A percentile compares a stretch with the other conserved stretches of the same genome.
phyloP scores from a whole-genome alignment of 208 protist genomes.

The Sergeia podlipaevii region DNA sequence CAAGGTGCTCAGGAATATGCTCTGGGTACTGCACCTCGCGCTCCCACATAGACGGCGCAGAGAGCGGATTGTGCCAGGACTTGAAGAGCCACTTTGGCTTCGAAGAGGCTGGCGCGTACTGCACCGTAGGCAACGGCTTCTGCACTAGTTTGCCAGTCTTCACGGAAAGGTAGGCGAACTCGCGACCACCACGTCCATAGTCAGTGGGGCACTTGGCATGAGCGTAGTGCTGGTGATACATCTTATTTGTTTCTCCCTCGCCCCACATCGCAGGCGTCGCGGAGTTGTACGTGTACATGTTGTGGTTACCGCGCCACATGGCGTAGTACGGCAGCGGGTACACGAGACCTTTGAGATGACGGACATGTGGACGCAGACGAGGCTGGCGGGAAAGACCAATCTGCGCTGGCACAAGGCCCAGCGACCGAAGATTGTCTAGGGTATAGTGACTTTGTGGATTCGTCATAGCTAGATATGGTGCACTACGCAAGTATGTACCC shows the following conservation, averaged over 20 bases:
- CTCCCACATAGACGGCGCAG: constrained; percentile 79
- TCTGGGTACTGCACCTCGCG: constrained; percentile 88
- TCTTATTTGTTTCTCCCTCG: constrained; percentile 64
- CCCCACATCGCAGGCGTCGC: constrained; percentile 74
- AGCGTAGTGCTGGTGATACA: constrained; percentile 89
- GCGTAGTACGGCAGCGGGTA: constrained; percentile 88
- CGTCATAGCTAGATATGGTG: too few species aligned
- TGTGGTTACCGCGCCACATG: constrained; percentile 91
- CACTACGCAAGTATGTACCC: too few species aligned
- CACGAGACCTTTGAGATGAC: constrained; percentile 53
- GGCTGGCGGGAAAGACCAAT: constrained; percentile 76
- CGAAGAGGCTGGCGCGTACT: constrained; percentile 67
- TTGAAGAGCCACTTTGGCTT: constrained; percentile 90
- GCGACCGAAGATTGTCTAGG: constrained; percentile 48
- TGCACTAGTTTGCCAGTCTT: constrained; percentile 59
- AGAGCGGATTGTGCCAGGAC: constrained; percentile 87
- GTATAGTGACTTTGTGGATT: constrained; percentile 65
- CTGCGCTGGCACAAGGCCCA: constrained; percentile 62
- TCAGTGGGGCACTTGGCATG: constrained; percentile 90
- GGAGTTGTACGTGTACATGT: constrained; percentile 84
- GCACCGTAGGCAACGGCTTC: constrained; percentile 80
- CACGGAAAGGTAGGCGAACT: constrained; percentile 80
- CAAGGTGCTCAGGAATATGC: constrained; percentile 85
- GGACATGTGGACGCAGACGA: constrained; percentile 69
- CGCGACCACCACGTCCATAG: constrained; percentile 83